Evolutionary conservation across 768 basidiomycete genomes (phyloP), one percentile per base, ranked within the genome.

Genomic region (Psilocybe subaeruginosa): DNA sequence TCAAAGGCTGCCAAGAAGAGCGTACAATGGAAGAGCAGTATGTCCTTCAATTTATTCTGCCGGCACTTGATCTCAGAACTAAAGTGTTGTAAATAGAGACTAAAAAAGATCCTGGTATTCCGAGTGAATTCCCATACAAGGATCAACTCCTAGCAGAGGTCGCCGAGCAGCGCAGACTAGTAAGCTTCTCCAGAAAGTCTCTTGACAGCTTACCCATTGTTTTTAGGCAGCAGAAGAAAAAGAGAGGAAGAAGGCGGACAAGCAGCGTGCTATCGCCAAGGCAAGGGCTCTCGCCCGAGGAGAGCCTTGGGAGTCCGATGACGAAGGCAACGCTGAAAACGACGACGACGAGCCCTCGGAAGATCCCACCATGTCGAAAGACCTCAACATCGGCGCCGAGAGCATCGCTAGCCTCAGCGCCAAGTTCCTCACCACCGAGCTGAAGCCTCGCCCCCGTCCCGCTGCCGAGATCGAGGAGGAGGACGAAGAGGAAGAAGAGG

Each of bases 111-210:
- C 93, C 92, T 31, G 95, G 95, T 48, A 95, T 97, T 65, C 95
- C 95, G 6, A 96, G 91, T 75, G 88, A 87, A 61, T 95, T 95
- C 77, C 95, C 93, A 3, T 95, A 89, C 82, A 98, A 97, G 76
- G 95, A 96, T 69, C 89, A 94, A 74, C 90, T 98, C 64, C 79
- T 98, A 30, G 95, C 94, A 4, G 95, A 98, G 69, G 83, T 97
- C 54, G 89, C 89, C 48, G 91, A 92, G 67, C 84, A 92, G 70
- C 87, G 94, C 63, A 81, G 91, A 69, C 75, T 81, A 64, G 94
- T 95, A 68, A 68, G 84, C 74, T 11, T 31, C 17, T 29, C 60
- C 1, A 47, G 4, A 3, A 51, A 30, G 0, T 63, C n/a, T 29
- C 46, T 6, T 35, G 9, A 17, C 8, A 54, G 35, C 46, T 68